Conservation (phyloP, 768 basidiomycete species). For the Suillus paluster region DNA sequence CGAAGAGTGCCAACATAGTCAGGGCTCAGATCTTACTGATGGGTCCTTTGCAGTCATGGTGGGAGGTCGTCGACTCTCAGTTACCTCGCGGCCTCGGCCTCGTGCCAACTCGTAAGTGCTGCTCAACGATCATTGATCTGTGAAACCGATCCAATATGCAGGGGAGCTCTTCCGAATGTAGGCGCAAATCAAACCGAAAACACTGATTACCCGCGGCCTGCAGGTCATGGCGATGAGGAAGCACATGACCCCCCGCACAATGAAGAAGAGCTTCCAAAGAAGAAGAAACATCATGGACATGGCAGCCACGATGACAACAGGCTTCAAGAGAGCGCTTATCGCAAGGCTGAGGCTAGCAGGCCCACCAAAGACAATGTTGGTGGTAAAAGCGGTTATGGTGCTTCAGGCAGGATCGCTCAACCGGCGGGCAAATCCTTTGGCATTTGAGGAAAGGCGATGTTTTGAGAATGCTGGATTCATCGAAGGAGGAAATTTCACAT, state of each 20-base stretch:
- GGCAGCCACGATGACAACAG: constrained; percentile 47
- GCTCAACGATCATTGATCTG: not conserved
- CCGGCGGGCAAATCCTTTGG: constrained; percentile 52
- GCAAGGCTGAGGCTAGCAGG: constrained; percentile 50
- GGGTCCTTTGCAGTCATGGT: constrained; percentile 40
- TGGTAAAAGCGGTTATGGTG: constrained; percentile 43
- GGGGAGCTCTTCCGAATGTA: constrained; percentile 14
- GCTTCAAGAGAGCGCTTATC: constrained; percentile 46
- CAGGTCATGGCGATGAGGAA: constrained; percentile 40
- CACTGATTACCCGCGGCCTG: constrained; percentile 59
- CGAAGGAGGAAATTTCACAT: not conserved
- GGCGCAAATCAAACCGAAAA: constrained; percentile 27
- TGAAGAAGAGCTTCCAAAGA: constrained; percentile 52
- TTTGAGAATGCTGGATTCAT: constrained; percentile 3
- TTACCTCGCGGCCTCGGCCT: constrained; percentile 44
- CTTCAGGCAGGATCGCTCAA: constrained; percentile 58
- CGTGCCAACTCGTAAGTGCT: constrained; percentile 38
- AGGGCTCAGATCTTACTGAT: not conserved
- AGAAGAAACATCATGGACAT: constrained; percentile 50
- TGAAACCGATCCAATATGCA: not conserved
- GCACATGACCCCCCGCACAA: constrained; percentile 41
- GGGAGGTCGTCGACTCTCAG: constrained; percentile 55
- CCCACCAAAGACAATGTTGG: constrained; percentile 50
- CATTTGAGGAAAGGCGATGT: constrained; percentile 26
- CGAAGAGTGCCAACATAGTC: not conserved